phyloP scores from a whole-genome alignment of 2,329 filamentous ascomycete species.

The Bipolaris oryzae region DNA sequence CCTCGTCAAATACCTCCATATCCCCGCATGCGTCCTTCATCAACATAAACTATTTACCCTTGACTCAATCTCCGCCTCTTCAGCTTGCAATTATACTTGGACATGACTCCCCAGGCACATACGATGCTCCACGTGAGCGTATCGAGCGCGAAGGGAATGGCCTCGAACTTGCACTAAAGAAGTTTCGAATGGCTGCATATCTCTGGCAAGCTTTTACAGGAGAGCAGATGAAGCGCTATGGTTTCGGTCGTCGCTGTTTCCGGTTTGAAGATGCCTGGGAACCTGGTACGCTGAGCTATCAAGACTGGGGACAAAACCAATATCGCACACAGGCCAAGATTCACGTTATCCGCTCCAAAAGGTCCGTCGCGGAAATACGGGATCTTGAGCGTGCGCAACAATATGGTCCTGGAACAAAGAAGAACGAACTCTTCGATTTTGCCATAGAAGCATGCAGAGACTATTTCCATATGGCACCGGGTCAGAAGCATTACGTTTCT shows the following conservation, averaged over 20 bases:
- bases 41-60: slow-evolving; percentile 83
- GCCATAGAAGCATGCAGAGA: slow-evolving; percentile 77
- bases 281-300: slow-evolving; percentile 75
- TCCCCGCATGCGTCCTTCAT: slow-evolving; percentile 79
- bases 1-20: slow-evolving; percentile 69
- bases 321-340: slow-evolving; percentile 92
- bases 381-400: slow-evolving; percentile 81
- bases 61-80: slow-evolving; percentile 78
- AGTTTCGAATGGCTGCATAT: slow-evolving; percentile 94
- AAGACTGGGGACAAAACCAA: slow-evolving; percentile 71
- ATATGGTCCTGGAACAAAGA: slow-evolving; percentile 69
- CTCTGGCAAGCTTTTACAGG: slow-evolving; percentile 97
- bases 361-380: slow-evolving; percentile 83
- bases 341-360: slow-evolving; percentile 80
- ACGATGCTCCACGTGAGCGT: slow-evolving; percentile 79
- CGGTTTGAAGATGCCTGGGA: slow-evolving; percentile 96
- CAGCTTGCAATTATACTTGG: slow-evolving; percentile 88
- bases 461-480: slow-evolving; percentile 74
- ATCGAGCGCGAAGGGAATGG: slow-evolving; percentile 80
- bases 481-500: slow-evolving; percentile 87
- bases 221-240: slow-evolving; percentile 93
- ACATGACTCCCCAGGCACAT: slow-evolving; percentile 85
- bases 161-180: slow-evolving; percentile 78
- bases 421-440: slow-evolving; percentile 76
- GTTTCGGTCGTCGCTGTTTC: slow-evolving; percentile 83